A percentile compares a stretch with the other conserved stretches of the same genome.
Conservation (phyloP, 129 eudicot species). For the Arctium minus region DNA sequence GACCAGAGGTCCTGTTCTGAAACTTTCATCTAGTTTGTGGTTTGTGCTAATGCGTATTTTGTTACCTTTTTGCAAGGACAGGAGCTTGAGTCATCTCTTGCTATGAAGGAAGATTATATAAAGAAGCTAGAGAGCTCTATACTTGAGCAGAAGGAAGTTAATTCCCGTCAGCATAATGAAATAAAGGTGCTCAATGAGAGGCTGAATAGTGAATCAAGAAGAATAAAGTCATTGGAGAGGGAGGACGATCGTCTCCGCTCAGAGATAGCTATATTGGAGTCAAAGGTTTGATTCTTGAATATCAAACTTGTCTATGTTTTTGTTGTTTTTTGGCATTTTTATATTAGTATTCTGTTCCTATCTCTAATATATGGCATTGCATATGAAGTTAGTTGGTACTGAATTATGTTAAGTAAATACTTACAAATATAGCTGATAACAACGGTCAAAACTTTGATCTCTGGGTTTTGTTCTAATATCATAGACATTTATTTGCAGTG, state of each 20-base stretch:
- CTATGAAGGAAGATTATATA: conserved; percentile 61
- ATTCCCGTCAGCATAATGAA: conserved; percentile 61
- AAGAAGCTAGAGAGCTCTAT: conserved; percentile 62
- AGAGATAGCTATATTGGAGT: conserved; percentile 84
- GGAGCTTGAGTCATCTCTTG: conserved; percentile 79
- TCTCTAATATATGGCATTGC: neutral
- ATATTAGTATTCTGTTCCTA: neutral
- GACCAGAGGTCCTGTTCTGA: neutral
- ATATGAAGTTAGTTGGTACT: conserved; percentile 9
- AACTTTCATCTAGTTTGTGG: neutral
- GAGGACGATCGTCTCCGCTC: conserved; percentile 89
- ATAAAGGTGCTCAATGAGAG: conserved; percentile 67
- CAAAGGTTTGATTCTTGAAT: conserved; percentile 55
- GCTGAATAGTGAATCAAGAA: conserved; percentile 68
- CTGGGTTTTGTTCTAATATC: neutral
- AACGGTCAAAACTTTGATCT: neutral
- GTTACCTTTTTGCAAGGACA: conserved; percentile 30
- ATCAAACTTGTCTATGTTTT: conserved; percentile 6
- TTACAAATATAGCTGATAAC: neutral
- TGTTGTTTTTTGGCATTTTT: neutral
- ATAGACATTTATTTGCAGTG: neutral
- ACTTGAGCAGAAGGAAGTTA: conserved; percentile 51
- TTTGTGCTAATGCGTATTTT: conserved; percentile 16
- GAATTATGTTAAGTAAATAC: neutral
- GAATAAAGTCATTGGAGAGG: conserved; percentile 84